Evolutionary conservation across 1,139 yeast species (phyloP).

Genomic region (Taphrina communis): DNA sequence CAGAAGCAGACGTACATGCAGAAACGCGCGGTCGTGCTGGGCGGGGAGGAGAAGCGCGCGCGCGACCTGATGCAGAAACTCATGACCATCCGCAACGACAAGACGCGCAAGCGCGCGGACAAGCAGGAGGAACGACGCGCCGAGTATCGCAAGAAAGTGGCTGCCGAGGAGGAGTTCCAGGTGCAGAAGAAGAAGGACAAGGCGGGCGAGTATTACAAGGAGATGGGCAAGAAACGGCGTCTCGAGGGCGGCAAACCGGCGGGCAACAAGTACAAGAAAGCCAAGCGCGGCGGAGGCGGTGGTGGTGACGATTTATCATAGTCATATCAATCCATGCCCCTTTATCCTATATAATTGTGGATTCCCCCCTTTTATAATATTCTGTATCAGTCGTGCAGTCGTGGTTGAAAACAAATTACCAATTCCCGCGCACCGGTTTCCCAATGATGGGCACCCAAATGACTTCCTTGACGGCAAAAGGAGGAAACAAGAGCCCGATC

Average conservation of each 20-base stretch:
- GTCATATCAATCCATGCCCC: background rate
- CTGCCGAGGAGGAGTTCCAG: slow-evolving; percentile 72
- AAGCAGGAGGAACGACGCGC: slow-evolving; percentile 80
- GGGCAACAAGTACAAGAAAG: slow-evolving; percentile 29
- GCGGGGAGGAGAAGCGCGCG: slow-evolving; percentile 77
- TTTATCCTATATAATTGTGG: no score
- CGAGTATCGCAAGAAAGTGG: slow-evolving; percentile 74
- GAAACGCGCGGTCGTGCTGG: slow-evolving; percentile 90
- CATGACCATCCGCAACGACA: slow-evolving; percentile 80
- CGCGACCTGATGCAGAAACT: slow-evolving; percentile 87
- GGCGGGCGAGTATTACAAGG: slow-evolving; percentile 83
- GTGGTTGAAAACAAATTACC: background rate
- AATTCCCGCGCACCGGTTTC: slow-evolving; percentile 20
- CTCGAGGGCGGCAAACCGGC: slow-evolving; percentile 39
- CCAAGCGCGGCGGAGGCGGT: slow-evolving; percentile 18
- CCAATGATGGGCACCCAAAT: slow-evolving; percentile 30
- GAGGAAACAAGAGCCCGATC: slow-evolving; percentile 22
- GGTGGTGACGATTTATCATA: slow-evolving; percentile 14
- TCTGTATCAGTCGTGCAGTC: no score
- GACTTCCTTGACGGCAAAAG: slow-evolving; percentile 21
- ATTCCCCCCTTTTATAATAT: no score
- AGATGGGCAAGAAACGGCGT: slow-evolving; percentile 57
- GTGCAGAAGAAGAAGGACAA: slow-evolving; percentile 79
- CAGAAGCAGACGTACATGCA: slow-evolving; percentile 80
- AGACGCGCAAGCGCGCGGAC: slow-evolving; percentile 75